Evolutionary conservation across 352 stramenopile genomes (phyloP).

Genomic region (Pythium vanterpoolii): DNA sequence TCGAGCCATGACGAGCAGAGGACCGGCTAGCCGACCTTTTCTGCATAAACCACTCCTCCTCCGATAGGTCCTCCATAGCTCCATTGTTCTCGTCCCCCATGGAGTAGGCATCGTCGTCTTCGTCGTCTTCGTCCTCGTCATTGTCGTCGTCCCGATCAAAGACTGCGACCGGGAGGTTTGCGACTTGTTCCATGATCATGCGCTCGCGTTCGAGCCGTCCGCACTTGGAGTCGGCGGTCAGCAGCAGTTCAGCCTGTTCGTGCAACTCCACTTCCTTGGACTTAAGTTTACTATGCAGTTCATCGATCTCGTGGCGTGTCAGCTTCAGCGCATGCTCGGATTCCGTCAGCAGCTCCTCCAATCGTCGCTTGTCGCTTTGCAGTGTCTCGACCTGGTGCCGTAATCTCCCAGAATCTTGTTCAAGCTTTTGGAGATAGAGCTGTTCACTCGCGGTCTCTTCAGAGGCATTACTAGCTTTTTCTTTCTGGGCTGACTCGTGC

Average conservation of each 20-base stretch:
- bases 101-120: no score
- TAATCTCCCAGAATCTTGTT: conserved; percentile 32
- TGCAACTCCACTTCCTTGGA: conserved; percentile 42
- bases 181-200: conserved; percentile 70
- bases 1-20: not conserved
- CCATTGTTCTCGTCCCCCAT: conserved; percentile 12
- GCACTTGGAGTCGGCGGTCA: conserved; percentile 63
- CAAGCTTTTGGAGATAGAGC: conserved; percentile 40
- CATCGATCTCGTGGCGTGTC: conserved; percentile 34
- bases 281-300: conserved; percentile 37
- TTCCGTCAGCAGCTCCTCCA: conserved; percentile 6
- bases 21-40: not conserved
- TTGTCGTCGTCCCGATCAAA: conserved; percentile 66
- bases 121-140: conserved; percentile 56
- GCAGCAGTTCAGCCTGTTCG: conserved; percentile 48
- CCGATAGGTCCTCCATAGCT: conserved; percentile 23
- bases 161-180: conserved; percentile 65
- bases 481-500: conserved; percentile 37
- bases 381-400: conserved; percentile 28
- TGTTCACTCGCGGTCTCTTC: conserved; percentile 40
- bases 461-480: conserved; percentile 19
- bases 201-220: conserved; percentile 71
- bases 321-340: conserved; percentile 29
- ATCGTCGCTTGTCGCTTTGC: conserved; percentile 27
- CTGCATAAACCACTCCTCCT: conserved; percentile 23